phyloP scores from a whole-genome alignment of 129 eudicot species.

The Heracleum sosnowskyi region DNA sequence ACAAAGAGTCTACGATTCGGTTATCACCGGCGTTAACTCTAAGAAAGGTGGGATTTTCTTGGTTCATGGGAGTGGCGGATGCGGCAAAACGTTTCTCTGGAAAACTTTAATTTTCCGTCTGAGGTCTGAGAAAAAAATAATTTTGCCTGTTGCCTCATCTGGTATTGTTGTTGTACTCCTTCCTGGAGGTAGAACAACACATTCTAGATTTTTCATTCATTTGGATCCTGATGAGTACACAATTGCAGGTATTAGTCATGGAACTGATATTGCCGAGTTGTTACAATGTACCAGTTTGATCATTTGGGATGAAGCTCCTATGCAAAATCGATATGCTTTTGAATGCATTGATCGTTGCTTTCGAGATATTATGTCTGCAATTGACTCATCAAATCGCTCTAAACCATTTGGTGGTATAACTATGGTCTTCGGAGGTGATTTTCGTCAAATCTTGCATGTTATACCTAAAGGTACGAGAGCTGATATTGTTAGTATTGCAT shows the following conservation, averaged over 20 bases:
- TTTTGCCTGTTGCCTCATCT: too few relatives aligned
- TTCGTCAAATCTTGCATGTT: neutral
- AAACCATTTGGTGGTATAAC: neutral
- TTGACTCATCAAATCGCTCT: neutral
- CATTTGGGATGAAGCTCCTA: too few relatives aligned
- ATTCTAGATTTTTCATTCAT: neutral
- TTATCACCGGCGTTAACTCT: too few relatives aligned
- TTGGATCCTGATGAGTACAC: neutral
- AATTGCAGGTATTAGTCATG: neutral
- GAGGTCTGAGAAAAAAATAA: too few relatives aligned
- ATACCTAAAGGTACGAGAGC: neutral
- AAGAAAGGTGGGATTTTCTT: too few relatives aligned
- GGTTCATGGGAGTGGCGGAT: too few relatives aligned
- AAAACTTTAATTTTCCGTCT: too few relatives aligned
- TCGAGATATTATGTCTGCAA: neutral
- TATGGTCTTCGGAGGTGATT: neutral
- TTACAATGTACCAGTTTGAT: neutral
- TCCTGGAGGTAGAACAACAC: neutral
- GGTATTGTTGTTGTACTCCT: too few relatives aligned
- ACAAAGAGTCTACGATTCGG: too few relatives aligned
- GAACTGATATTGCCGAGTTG: neutral
- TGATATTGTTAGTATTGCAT: neutral
- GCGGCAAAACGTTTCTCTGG: too few relatives aligned
- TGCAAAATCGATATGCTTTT: neutral
- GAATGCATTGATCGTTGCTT: neutral